Conservation (phyloP, 192 early-diverging fungal species). For the Backusella macrospora region DNA sequence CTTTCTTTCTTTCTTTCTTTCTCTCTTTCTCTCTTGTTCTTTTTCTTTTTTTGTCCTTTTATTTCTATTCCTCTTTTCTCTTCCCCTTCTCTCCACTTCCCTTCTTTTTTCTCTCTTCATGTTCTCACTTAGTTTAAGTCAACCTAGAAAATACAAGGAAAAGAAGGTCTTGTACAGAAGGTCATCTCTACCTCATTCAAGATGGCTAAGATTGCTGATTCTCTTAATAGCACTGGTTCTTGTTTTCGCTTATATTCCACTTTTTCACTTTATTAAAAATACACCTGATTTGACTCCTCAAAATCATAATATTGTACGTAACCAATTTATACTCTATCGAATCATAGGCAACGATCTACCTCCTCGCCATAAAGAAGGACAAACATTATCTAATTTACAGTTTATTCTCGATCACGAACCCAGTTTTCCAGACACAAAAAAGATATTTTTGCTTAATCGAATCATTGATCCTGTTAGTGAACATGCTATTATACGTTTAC, state of each 20-base stretch:
- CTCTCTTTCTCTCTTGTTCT: not conserved
- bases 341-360: conserved; percentile 67
- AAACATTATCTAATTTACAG: conserved; percentile 59
- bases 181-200: not conserved
- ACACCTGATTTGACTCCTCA: conserved; percentile 2
- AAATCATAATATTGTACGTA: conserved; percentile 6
- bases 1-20: not conserved
- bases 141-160: conserved; percentile 23
- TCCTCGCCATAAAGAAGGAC: conserved; percentile 61
- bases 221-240: conserved; percentile 3
- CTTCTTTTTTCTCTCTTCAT: not conserved
- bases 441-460: conserved; percentile 61
- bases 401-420: conserved; percentile 65
- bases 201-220: conserved; percentile 21
- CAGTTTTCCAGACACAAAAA: conserved; percentile 55
- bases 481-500: conserved; percentile 52
- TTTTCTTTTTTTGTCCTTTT: not conserved
- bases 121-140: conserved; percentile 9
- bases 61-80: not conserved
- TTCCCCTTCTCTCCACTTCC: not conserved
- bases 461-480: conserved; percentile 59
- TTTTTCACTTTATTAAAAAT: conserved; percentile 1
- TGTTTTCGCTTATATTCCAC: conserved; percentile 20
- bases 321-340: conserved; percentile 54
- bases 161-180: conserved; percentile 12